Evolutionary conservation across 2,329 filamentous ascomycete species (phyloP), one percentile per base, ranked within the genome.

Genomic region (Leptographium procerum): DNA sequence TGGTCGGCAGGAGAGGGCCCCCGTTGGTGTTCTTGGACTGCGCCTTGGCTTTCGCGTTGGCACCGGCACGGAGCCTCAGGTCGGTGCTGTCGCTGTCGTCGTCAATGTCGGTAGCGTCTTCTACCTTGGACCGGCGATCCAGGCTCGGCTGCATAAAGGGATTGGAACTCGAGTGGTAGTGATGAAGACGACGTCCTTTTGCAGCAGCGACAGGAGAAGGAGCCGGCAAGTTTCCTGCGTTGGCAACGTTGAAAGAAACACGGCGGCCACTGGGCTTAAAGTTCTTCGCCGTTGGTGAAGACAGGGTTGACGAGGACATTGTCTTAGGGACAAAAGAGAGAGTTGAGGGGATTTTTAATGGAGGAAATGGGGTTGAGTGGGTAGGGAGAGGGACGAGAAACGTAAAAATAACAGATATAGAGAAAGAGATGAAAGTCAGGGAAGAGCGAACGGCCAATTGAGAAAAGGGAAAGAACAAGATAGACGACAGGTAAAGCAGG

Each of bases 191-290:
- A 10, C 36, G 31, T 8, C 52, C 29, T 11, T 48, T 55, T 13
- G n/a, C 16, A 14, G n/a, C 14, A 5, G 22, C 22, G 14, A 51
- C 19, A 16, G 26, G 13, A 1, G 45, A 5, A 4, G 0, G 19
- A 16, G 48, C 2, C 4, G 24, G 47, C 2, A 52, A 11, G 16
- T 53, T 54, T 10, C 48, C 10, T 8, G 24, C 47, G 16, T 29
- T 50, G 33, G 48, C 57, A 13, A 56, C 31, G 50, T 59, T 59
- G 45, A 64, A 64, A 1, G 60, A 58, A 13, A 64, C 61, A 7
- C 60, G 62, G 1, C 55, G 61, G 26, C 40, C 33, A n/a, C 43
- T 33, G 6, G n/a, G 9, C 34, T 50, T 58, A 28, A 26, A 16
- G 4, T 22, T 31, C 24, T 40, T 55, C 31, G 29, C 11, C 22